These are phyloP conservation scores for Pseudogymnoascus sp. DNA, from an alignment of 2,329 filamentous ascomycete species.

Conservation along the genomic window DNA sequence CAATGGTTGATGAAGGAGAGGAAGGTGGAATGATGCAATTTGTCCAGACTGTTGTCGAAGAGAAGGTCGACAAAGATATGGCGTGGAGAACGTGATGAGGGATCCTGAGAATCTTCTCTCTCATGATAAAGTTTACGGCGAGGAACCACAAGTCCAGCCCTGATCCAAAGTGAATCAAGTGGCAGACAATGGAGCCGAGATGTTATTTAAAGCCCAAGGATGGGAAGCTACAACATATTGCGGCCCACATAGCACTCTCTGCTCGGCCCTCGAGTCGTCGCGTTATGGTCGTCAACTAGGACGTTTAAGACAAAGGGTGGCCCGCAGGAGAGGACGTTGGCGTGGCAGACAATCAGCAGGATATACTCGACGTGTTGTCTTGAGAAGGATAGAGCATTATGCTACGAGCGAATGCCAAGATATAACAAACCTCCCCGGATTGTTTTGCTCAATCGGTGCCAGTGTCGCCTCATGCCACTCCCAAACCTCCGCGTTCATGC, in stretches of 20 bases:
- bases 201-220: neutral
- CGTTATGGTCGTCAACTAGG: neutral
- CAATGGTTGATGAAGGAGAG: slow-evolving; percentile 28
- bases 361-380: neutral
- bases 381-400: neutral
- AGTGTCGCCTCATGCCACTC: neutral
- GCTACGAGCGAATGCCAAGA: neutral
- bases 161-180: neutral
- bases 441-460: slow-evolving; percentile 6
- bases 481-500: slow-evolving; percentile 1
- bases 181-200: neutral
- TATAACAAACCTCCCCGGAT: neutral
- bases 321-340: neutral
- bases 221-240: neutral
- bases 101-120: neutral
- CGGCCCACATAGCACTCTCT: neutral
- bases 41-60: slow-evolving; percentile 52
- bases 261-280: neutral
- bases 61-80: slow-evolving; percentile 45
- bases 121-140: neutral
- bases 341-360: neutral
- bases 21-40: slow-evolving; percentile 48
- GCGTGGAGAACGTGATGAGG: slow-evolving; percentile 42
- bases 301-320: neutral
- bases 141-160: neutral